phyloP scores from a whole-genome alignment of 2,329 filamentous ascomycete genomes.

The Sphaerulina vaccinii region DNA sequence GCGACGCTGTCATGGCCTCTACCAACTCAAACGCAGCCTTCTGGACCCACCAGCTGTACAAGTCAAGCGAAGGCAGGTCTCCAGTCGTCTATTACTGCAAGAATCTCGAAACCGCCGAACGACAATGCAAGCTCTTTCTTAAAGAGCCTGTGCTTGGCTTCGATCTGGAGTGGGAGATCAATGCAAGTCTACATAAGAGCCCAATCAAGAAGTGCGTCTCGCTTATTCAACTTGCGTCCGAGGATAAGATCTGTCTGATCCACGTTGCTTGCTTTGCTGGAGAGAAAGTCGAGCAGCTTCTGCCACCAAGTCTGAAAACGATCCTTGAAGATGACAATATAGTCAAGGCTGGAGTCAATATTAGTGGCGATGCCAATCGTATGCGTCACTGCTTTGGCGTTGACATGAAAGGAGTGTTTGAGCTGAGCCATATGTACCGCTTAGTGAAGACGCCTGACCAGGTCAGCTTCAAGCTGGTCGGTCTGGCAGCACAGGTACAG shows the following conservation, averaged over 20 bases:
- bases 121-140: conserved; percentile 64
- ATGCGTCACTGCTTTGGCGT: conserved; percentile 66
- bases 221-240: conserved; percentile 77
- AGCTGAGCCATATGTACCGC: conserved; percentile 79
- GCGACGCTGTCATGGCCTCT: conserved; percentile 32
- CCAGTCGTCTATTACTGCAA: conserved; percentile 78
- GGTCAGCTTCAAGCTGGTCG: conserved; percentile 66
- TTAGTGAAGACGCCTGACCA: conserved; percentile 63
- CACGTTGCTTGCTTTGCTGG: conserved; percentile 65
- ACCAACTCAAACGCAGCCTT: conserved; percentile 31
- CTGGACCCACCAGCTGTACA: conserved; percentile 70
- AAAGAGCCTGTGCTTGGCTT: conserved; percentile 74
- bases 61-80: conserved; percentile 66
- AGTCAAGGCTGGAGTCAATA: conserved; percentile 73
- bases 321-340: conserved; percentile 71
- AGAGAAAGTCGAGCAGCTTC: conserved; percentile 51
- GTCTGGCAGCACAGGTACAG: conserved; percentile 67
- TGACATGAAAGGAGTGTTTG: conserved; percentile 66
- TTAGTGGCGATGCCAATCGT: conserved; percentile 65
- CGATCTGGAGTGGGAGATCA: conserved; percentile 77
- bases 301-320: conserved; percentile 67
- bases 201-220: conserved; percentile 61
- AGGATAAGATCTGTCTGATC: conserved; percentile 74
- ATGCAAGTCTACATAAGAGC: conserved; percentile 42
- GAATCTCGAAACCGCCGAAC: conserved; percentile 65